Percentiles rank a stretch among this genome's conserved stretches.
Evolutionary conservation across 2,329 filamentous ascomycete genomes (phyloP).

Genomic region (Neofusicoccum sp.): DNA sequence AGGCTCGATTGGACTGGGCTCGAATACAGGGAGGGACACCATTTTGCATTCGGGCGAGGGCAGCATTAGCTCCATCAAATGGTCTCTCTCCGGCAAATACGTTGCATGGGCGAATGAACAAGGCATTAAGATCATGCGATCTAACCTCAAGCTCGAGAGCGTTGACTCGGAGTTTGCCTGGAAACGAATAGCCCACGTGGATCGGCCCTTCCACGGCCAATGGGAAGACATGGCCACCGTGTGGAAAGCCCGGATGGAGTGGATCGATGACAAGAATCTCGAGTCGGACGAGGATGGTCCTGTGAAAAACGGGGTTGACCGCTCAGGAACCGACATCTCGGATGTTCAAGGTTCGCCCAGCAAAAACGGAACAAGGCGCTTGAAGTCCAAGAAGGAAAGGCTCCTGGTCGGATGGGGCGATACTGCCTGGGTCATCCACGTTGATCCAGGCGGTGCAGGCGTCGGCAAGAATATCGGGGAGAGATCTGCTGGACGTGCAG

Average conservation of each 20-base stretch:
- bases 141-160: conserved; percentile 75
- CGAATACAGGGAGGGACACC: conserved; percentile 77
- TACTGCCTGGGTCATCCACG: conserved; percentile 92
- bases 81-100: conserved; percentile 89
- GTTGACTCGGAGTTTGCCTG: conserved; percentile 79
- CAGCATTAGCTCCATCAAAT: conserved; percentile 85
- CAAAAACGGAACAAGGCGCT: conserved; percentile 35
- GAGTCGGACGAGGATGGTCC: conserved; percentile 55
- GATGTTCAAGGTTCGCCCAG: conserved; percentile 43
- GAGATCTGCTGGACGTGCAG: conserved; percentile 72
- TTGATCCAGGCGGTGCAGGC: conserved; percentile 71
- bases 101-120: conserved; percentile 96
- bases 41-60: conserved; percentile 91
- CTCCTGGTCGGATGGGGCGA: conserved; percentile 93
- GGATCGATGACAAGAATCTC: conserved; percentile 84
- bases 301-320: conserved; percentile 31
- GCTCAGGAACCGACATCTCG: conserved; percentile 32
- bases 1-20: conserved; percentile 77
- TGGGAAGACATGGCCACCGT: conserved; percentile 97
- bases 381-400: conserved; percentile 59
- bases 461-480: conserved; percentile 67
- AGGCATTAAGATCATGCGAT: conserved; percentile 96
- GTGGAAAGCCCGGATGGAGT: conserved; percentile 89
- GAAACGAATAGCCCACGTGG: conserved; percentile 91
- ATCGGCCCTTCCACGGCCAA: conserved; percentile 77